Base-by-base conservation (phyloP, 192 early-diverging fungal species). In the Gaertneriomyces semiglobifer region DNA sequence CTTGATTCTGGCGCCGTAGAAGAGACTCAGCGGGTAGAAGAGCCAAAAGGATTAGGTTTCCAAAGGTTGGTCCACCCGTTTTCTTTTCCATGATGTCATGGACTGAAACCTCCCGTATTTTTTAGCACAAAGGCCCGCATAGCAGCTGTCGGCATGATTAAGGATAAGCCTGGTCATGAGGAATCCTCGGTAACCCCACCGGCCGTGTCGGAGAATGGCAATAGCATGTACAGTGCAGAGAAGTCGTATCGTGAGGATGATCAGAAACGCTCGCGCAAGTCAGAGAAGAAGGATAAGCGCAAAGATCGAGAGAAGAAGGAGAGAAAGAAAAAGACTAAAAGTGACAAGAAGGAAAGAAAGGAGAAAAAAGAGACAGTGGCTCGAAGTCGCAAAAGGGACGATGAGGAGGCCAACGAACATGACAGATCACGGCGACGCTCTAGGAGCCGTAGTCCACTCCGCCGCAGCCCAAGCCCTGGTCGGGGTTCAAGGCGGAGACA, bases 41-140 rank as follows among this genome's bases (percentile, higher is more conserved):
- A 74, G 11, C 45, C 40, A 62, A 60, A 59, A 11, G 75, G 78
- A 44, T 44, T 78, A 47, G 77, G 77, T 5, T 79, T 70, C 46
- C 70, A 71, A 60, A 71, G 77, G 77, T 78, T 38, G 7, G 70
- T 33, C 3, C 38, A 14, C 7, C 25, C 12, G 3, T 12, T 39
- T 48, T 52, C 8, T 12, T 38, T 9, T 47, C 0, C 10, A 16
- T 62, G 39, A 39, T 19, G 18, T 16, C 9, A 59, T 11, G 41
- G 43, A 16, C 39, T 33, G n/a, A 14, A 18, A 8, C 5, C 5
- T 66, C 8, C 12, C 25, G n/a, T 50, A 7, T 0, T 12, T 46
- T 66, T 19, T 44, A 65, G 57, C 39, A 25, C 59, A 5, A 66
- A 65, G 53, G 39, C 43, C 14, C 44, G 61, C 6, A 71, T 55